These are phyloP conservation scores for Bryoerythrophyllum caledonicum DNA, from an alignment of 225 moss, liverwort and hornwort species.

Conservation along the genomic window DNA sequence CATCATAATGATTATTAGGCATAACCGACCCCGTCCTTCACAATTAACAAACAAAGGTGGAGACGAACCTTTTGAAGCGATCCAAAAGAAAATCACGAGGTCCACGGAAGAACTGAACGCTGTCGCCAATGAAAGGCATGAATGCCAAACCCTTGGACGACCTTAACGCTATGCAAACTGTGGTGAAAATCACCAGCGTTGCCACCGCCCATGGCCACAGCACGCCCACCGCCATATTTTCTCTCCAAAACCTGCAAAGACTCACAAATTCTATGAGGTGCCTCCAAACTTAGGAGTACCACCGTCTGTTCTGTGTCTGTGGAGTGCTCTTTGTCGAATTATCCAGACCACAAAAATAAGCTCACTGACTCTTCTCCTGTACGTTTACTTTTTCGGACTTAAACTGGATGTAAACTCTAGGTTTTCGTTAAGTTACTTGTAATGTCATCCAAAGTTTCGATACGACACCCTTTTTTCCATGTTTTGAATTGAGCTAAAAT, in stretches of 20 bases:
- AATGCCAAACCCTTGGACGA: neutral
- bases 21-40: too few relatives aligned
- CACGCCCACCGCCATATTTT: constrained; percentile 11
- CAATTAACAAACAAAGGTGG: too few relatives aligned
- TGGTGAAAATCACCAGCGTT: constrained; percentile 22
- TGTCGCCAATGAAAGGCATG: neutral
- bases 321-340: neutral
- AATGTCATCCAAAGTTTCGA: too few relatives aligned
- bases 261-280: neutral
- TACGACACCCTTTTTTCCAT: too few relatives aligned
- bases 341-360: neutral
- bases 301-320: neutral
- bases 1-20: too few relatives aligned
- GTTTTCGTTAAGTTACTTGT: neutral
- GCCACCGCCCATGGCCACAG: constrained; percentile 14
- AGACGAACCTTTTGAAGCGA: constrained; percentile 6
- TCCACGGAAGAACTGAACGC: neutral
- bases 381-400: neutral
- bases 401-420: neutral
- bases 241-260: neutral
- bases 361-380: neutral
- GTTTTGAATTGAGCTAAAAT: too few relatives aligned
- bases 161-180: constrained; percentile 14
- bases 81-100: constrained; percentile 5
- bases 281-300: neutral